Conservation (phyloP, 1,139 yeast genomes). For the Meyerozyma guilliermondii region DNA sequence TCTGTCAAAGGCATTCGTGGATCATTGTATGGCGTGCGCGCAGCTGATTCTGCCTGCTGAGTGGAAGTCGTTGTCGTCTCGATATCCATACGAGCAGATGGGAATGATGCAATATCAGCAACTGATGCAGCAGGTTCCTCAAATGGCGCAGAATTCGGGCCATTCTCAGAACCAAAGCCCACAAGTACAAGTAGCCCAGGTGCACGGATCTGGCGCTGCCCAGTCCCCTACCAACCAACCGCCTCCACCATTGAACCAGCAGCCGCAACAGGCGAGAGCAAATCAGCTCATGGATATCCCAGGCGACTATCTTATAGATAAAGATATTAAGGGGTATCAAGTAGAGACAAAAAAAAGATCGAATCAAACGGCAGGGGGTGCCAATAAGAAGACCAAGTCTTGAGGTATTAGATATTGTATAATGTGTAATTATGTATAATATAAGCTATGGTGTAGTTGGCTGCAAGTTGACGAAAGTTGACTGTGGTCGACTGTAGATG, state of each 20-base stretch:
- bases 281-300: not conserved
- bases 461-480: no score
- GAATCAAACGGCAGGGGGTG: not conserved
- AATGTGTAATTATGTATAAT: not conserved
- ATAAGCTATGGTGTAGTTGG: not conserved
- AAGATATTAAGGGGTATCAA: not conserved
- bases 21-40: constrained; percentile 66
- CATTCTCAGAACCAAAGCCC: not conserved
- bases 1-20: constrained; percentile 53
- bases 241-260: not conserved
- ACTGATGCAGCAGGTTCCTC: not conserved
- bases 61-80: constrained; percentile 15
- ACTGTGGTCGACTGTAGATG: no score
- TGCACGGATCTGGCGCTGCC: not conserved
- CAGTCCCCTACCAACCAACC: not conserved
- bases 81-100: constrained; percentile 1
- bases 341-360: not conserved
- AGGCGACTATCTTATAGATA: constrained; percentile 1
- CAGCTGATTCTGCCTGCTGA: constrained; percentile 22
- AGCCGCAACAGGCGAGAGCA: not conserved
- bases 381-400: not conserved
- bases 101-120: constrained; percentile 2
- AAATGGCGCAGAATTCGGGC: not conserved
- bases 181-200: not conserved
- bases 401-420: not conserved